A percentile compares a stretch with the other conserved stretches of the same genome.
Evolutionary conservation across 1,284 basidiomycete species (phyloP).

Genomic region (Ceratorhiza oryzae-sativae): DNA sequence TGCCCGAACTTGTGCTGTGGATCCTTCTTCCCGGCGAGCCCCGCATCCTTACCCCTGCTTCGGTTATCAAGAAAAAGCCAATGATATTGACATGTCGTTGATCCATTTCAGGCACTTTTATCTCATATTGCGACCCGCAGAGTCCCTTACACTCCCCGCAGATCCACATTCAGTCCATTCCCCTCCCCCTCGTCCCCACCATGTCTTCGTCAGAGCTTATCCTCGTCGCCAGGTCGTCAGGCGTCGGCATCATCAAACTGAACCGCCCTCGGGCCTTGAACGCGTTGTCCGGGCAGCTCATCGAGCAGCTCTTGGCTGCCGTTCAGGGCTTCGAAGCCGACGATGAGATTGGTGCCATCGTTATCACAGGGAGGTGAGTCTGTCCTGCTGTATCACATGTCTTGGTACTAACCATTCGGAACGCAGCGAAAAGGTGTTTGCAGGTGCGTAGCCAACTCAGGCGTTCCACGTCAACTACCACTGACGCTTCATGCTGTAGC

Average conservation of each 20-base stretch:
- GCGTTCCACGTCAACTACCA: neutral
- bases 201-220: constrained; percentile 38
- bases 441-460: constrained; percentile 6
- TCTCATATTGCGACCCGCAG: neutral
- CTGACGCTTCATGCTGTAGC: constrained; percentile 45
- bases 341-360: constrained; percentile 40
- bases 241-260: constrained; percentile 38
- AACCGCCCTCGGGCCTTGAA: constrained; percentile 38
- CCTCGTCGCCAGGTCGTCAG: constrained; percentile 13
- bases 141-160: neutral
- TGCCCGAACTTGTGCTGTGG: neutral
- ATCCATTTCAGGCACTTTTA: constrained; percentile 15
- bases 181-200: neutral
- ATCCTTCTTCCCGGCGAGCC: constrained; percentile 16
- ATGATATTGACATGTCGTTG: neutral
- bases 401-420: neutral
- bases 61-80: constrained; percentile 13
- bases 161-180: neutral
- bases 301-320: constrained; percentile 33
- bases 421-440: constrained; percentile 35
- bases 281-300: constrained; percentile 37
- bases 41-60: neutral
- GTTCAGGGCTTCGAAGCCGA: constrained; percentile 35
- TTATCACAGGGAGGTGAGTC: constrained; percentile 38
- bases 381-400: neutral